Percentiles rank a stretch among this genome's conserved stretches.
Conservation (phyloP, 495 filamentous ascomycete species). For the Lophiostoma macrostomum region DNA sequence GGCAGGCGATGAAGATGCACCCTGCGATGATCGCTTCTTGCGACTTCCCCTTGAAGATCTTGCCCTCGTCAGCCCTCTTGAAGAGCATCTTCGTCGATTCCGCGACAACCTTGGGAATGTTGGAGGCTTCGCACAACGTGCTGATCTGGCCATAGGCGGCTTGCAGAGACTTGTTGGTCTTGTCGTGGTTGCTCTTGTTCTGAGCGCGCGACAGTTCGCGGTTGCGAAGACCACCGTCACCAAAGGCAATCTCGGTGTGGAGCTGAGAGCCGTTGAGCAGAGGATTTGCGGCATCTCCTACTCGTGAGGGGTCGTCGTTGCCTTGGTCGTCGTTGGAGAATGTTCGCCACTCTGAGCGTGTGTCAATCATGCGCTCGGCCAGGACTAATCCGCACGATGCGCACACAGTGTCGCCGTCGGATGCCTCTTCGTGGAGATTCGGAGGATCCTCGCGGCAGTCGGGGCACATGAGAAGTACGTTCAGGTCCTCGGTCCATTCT, state of each 20-base stretch:
- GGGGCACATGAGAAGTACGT: slow-evolving; percentile 73
- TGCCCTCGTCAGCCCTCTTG: slow-evolving; percentile 87
- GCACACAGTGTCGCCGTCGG: slow-evolving; percentile 89
- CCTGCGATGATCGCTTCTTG: slow-evolving; percentile 91
- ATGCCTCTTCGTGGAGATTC: slow-evolving; percentile 87
- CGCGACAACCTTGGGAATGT: slow-evolving; percentile 72
- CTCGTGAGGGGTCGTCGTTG: slow-evolving; percentile 94
- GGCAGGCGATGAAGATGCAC: slow-evolving; percentile 96
- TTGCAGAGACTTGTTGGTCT: slow-evolving; percentile 73
- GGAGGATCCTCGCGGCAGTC: slow-evolving; percentile 91
- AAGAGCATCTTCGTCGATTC: slow-evolving; percentile 90
- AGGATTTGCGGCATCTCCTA: slow-evolving; percentile 84
- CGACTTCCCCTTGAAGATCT: slow-evolving; percentile 91
- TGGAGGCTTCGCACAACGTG: slow-evolving; percentile 78
- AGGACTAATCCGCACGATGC: slow-evolving; percentile 89
- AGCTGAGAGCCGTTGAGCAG: slow-evolving; percentile 90
- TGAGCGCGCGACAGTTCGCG: slow-evolving; percentile 84
- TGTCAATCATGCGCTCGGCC: slow-evolving; percentile 85
- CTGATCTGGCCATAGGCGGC: slow-evolving; percentile 88
- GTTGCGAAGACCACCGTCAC: slow-evolving; percentile 61
- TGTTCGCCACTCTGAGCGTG: slow-evolving; percentile 96
- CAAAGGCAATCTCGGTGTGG: slow-evolving; percentile 81
- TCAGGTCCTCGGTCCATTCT: slow-evolving; percentile 73
- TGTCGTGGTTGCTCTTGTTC: slow-evolving; percentile 80
- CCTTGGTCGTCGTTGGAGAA: slow-evolving; percentile 95